These are phyloP conservation scores for Rauvolfia tetraphylla DNA, from an alignment of 257 asterid species.

Conservation along the genomic window DNA sequence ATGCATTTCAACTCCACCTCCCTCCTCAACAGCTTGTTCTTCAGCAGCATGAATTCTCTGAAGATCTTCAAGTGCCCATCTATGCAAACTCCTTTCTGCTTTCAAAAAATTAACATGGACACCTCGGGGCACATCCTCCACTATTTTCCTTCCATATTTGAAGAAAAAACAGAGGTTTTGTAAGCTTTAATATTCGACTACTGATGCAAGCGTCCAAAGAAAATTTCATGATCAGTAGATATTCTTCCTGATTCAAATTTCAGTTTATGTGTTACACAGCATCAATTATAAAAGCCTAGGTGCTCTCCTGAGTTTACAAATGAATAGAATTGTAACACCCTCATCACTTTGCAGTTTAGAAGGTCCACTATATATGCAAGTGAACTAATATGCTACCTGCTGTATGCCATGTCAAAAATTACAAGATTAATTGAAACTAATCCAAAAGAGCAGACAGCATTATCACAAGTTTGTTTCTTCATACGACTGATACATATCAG, in stretches of 20 bases:
- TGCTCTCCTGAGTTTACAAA: background rate
- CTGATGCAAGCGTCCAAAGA: background rate
- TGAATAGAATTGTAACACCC: background rate
- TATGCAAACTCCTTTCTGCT: constrained; percentile 94
- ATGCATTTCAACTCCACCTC: constrained; percentile 98
- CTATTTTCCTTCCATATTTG: constrained; percentile 56
- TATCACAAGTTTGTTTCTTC: constrained; percentile 90
- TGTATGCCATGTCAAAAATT: background rate
- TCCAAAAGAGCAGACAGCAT: constrained; percentile 13
- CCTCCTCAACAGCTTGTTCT: constrained; percentile 90
- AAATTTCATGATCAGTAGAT: background rate
- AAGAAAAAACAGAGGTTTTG: background rate
- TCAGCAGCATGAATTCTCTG: constrained; percentile 88
- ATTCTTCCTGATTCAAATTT: background rate
- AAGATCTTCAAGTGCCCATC: constrained; percentile 96
- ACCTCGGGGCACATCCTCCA: constrained; percentile 96
- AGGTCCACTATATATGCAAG: background rate
- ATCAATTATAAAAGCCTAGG: background rate
- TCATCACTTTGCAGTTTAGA: background rate
- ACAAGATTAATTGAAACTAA: background rate
- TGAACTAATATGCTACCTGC: background rate
- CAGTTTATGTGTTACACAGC: background rate
- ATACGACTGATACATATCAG: constrained; percentile 90
- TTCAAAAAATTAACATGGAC: constrained; percentile 86
- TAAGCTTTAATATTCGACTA: background rate